Percentiles rank a stretch among this genome's conserved stretches.
Conservation (phyloP, 352 stramenopile genomes). For the Globisporangium paroecandrum region DNA sequence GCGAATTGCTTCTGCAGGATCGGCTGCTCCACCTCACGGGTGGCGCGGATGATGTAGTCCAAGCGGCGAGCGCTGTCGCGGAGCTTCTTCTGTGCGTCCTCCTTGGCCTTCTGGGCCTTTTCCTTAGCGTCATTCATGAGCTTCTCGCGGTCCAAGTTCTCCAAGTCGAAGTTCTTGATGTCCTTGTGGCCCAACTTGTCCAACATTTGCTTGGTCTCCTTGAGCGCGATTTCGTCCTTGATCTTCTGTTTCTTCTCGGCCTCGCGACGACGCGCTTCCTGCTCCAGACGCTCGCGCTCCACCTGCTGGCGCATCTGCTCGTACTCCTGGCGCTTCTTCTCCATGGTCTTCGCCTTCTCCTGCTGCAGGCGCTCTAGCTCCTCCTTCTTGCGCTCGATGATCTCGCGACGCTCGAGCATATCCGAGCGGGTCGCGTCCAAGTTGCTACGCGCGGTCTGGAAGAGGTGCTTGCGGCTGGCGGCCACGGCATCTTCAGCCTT, state of each 20-base stretch:
- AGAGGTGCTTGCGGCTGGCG: constrained; percentile 54
- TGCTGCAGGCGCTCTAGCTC: constrained; percentile 93
- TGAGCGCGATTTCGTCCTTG: constrained; percentile 92
- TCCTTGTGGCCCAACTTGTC: constrained; percentile 77
- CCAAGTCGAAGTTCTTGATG: constrained; percentile 62
- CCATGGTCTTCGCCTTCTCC: constrained; percentile 87
- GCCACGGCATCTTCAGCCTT: constrained; percentile 12
- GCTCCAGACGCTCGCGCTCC: constrained; percentile 70
- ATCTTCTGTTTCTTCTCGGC: constrained; percentile 95
- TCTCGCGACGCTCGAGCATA: constrained; percentile 88
- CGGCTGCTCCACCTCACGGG: constrained; percentile 94
- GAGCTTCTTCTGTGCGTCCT: constrained; percentile 93
- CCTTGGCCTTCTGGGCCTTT: constrained; percentile 93
- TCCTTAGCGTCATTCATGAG: constrained; percentile 92
- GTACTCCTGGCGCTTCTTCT: constrained; percentile 78
- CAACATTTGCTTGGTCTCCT: constrained; percentile 84
- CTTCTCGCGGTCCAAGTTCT: constrained; percentile 78
- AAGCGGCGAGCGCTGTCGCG: constrained; percentile 90
- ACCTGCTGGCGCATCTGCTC: constrained; percentile 68
- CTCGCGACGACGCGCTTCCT: constrained; percentile 84
- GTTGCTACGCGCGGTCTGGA: constrained; percentile 62
- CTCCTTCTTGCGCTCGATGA: constrained; percentile 98
- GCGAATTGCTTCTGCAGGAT: constrained; percentile 86
- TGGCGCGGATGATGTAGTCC: constrained; percentile 95
- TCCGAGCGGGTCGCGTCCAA: constrained; percentile 76